Conservation (phyloP, 2,329 filamentous ascomycete genomes). For the Xenosphaeropsis pyriputrescens region DNA sequence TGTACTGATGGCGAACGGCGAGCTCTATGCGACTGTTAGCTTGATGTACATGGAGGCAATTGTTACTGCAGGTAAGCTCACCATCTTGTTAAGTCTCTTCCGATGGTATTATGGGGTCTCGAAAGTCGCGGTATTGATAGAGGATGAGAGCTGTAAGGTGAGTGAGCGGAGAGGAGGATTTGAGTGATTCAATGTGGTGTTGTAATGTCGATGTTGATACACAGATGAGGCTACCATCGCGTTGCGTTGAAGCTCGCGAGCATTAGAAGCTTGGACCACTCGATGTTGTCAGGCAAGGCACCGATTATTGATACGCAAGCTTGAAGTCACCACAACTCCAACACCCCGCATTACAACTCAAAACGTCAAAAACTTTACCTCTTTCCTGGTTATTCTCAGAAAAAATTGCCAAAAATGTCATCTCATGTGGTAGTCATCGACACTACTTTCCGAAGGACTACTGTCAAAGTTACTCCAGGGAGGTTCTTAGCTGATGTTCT, state of each 20-base stretch:
- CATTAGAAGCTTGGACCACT: slow-evolving; percentile 17
- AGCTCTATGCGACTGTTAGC: slow-evolving; percentile 44
- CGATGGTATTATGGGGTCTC: neutral
- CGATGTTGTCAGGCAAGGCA: slow-evolving; percentile 11
- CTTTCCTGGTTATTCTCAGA: too few species aligned
- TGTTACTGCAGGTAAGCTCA: slow-evolving; percentile 5
- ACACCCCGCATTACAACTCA: neutral
- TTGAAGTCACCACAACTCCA: neutral
- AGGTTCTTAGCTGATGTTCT: slow-evolving; percentile 77
- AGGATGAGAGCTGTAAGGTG: neutral
- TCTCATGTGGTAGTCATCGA: slow-evolving; percentile 83
- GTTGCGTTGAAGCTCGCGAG: slow-evolving; percentile 7
- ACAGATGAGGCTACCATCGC: slow-evolving; percentile 5
- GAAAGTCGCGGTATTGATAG: too few species aligned
- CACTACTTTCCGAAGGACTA: slow-evolving; percentile 60
- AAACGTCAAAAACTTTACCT: neutral
- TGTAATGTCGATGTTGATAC: neutral
- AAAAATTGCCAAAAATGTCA: slow-evolving; percentile 52
- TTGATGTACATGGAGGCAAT: slow-evolving; percentile 3
- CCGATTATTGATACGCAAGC: slow-evolving; percentile 1
- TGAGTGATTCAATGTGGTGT: slow-evolving; percentile 3
- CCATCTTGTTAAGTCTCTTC: slow-evolving; percentile 11
- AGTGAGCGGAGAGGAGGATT: slow-evolving; percentile 1
- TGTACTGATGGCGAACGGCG: slow-evolving; percentile 92
- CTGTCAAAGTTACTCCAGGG: slow-evolving; percentile 68